Base-by-base conservation (phyloP, 495 filamentous ascomycete genomes). In the Trichoderma erinaceum region DNA sequence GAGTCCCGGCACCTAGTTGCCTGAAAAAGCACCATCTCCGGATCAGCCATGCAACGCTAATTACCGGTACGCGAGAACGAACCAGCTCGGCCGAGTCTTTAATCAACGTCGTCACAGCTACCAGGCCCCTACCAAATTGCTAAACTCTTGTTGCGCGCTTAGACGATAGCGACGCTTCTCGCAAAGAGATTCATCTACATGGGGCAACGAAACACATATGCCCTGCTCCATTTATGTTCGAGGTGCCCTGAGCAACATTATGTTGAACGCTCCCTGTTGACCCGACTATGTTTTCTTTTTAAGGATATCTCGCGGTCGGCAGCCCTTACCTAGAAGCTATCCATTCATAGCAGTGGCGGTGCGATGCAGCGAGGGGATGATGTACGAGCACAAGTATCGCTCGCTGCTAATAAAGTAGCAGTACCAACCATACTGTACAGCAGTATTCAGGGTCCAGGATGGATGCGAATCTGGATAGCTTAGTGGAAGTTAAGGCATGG, bases 31-130 rank as follows among this genome's bases (percentile, higher is more conserved):
- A 61, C 56, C 56, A 61, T 61, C 56, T 61, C 56, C 56, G 56
- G 56, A 61, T 61, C 56, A 61, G 56, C 56, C 56, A 61, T 61
- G 56, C 56, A 61, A 61, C 56, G 56, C 56, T 61, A 61, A 61
- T 61, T 21, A 32, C 56, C 50, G 56, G 56, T 61, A 61, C 11
- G 23, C 16, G 56, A 61, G 56, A 61, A 61, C 56, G 23, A 61
- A 32, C 56, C 56, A 61, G 56, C 56, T 61, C 56, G 56, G 56
- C 56, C 56, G 56, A 61, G 56, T 61, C 56, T 27, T 32, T 32
- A 13, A 61, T 32, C 56, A 32, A 13, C 56, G 12, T 61, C 56
- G 56, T 61, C 56, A 29, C 25, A 32, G 12, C 56, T 61, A 32
- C 21, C 50, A 25, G n/a, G 4, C 50, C 50, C 50, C 44, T 56